Base-by-base conservation (phyloP, 176 grass and related monocot species). In the Canna indica region DNA sequence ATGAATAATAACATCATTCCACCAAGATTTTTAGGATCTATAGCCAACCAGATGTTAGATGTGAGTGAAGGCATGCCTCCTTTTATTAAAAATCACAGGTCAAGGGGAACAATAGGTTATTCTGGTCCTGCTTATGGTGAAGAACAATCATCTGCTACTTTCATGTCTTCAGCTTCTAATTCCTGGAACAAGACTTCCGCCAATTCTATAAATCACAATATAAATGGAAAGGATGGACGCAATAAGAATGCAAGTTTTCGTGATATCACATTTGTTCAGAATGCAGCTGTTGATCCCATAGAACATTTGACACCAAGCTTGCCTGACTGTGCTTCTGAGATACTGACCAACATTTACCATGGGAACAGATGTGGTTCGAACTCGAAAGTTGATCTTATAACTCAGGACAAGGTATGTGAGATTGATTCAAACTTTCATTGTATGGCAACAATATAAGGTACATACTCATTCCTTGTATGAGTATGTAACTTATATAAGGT, bases 391-490 rank as follows among this genome's bases (percentile, higher is more conserved):
- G 85, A 91, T 60, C 86, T 84, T 70, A 82, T 91, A 65, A 84
- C 14, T 86, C 85, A 96, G 52, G 66, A 86, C 39, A 88, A 91
- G 91, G 91, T 96, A 70, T 78, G 66, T 81, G 57, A 66, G 69
- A 18, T 26, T 77, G 64, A 75, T 61, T 72, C 32, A 32, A n/a
- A 28, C 22, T 50, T 65, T 64, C 38, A 48, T 47, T 31, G 69
- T 47, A 35, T 63, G 7, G 13, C 9, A 44, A 8, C 41, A 44
- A 44, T 44, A 44, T 44, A 44, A 4, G 41, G 5, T 44, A 44
- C 7, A 39, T 47, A 46, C 27, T 64, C 33, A 27, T 15, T 72
- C 26, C 26, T 68, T 81, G 62, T 5, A n/a, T n/a, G n/a, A n/a
- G n/a, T n/a, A n/a, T n/a, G n/a, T n/a, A n/a, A n/a, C n/a, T n/a